Evolutionary conservation across 768 basidiomycete species (phyloP), one percentile per base, ranked within the genome.

Genomic region (Tricholoma flavovirens): DNA sequence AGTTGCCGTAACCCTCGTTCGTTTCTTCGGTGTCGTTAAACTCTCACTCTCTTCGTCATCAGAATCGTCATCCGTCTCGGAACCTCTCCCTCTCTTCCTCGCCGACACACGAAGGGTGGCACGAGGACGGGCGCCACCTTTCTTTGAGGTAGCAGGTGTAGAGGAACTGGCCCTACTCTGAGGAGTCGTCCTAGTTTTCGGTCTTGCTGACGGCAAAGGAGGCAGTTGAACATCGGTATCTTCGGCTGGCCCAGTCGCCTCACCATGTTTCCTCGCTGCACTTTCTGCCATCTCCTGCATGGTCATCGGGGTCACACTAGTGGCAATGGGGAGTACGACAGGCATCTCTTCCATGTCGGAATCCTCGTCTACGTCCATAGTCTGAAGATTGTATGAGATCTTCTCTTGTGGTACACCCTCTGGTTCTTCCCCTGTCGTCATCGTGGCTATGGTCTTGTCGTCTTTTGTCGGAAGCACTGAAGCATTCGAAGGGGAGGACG

Each of bases 211-310:
- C 21, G 53, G 53, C 2, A 46, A 38, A n/a, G 54, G 53, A 9
- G 32, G 56, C 26, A 29, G 24, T 29, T 57, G 21, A 26, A 33
- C 48, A 49, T 51, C 55, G 26, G 21, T 58, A 36, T 55, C 48
- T n/a, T 52, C 43, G 5, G 19, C 40, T 14, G 33, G 26, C 30
- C 17, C 53, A 12, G 21, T 45, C 12, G 48, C 54, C 43, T 51
- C 33, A 50, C 54, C 46, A 52, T 30, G 64, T 57, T 46, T 65
- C 43, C 55, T 60, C 19, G 63, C 70, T 30, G 70, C 68, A 50
- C 73, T 77, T 57, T 83, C 83, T 10, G 84, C 85, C 57, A 88
- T 73, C 60, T 88, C 78, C 29, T 75, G 73, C 85, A 89, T 83
- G 15, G 84, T 83, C 68, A 80, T 86, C 12, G 84, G 81, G 11